Conservation (phyloP, 2,329 filamentous ascomycete species). For the Aciculosporium take region DNA sequence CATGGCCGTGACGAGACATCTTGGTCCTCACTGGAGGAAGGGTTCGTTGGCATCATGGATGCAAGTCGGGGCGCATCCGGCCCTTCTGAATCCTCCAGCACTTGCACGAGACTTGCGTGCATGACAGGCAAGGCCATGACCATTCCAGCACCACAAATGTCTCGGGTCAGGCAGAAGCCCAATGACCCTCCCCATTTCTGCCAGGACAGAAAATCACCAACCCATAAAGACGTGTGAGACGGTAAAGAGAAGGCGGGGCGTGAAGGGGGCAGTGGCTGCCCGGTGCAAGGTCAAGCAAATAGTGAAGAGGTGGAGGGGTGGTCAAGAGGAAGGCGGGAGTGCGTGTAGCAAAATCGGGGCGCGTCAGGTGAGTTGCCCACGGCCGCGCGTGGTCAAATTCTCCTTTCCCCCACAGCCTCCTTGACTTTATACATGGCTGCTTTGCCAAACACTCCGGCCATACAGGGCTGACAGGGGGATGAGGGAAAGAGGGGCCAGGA, state of each 20-base stretch:
- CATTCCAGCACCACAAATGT: background rate
- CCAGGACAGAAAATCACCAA: background rate
- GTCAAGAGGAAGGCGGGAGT: background rate
- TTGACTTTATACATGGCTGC: conserved; percentile 1
- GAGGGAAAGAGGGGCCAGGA: background rate
- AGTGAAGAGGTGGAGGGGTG: conserved; percentile 1
- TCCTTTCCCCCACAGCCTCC: background rate
- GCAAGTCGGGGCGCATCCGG: conserved; percentile 1
- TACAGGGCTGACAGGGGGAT: background rate
- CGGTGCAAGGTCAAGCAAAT: background rate
- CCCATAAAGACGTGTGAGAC: background rate
- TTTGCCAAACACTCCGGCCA: background rate
- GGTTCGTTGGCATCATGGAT: background rate
- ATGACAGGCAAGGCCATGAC: conserved; percentile 1
- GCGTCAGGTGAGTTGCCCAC: background rate
- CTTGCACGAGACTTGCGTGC: conserved; percentile 7
- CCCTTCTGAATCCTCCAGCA: conserved; percentile 1
- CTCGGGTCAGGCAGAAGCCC: background rate
- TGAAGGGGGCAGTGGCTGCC: background rate
- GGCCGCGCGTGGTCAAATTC: background rate
- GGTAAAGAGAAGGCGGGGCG: too few relatives aligned
- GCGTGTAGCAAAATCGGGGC: background rate
- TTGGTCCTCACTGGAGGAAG: background rate
- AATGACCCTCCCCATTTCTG: background rate
- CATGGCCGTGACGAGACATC: background rate